These are phyloP conservation scores for Geosmithia flava DNA, from an alignment of 2,329 filamentous ascomycete species.

Conservation along the genomic window DNA sequence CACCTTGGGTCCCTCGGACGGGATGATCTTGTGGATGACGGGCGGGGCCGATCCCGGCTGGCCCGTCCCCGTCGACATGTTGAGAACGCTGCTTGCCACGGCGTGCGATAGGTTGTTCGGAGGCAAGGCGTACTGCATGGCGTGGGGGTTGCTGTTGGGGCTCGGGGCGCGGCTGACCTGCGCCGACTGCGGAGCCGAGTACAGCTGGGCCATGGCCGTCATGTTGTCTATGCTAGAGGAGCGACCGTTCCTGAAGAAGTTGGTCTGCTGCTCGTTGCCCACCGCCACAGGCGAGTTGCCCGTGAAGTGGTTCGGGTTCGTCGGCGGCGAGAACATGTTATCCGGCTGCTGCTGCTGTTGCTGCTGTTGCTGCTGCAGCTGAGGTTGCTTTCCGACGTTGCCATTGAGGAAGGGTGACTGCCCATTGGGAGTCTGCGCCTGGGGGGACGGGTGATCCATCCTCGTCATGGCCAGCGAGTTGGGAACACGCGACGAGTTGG, in stretches of 20 bases:
- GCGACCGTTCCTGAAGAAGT: constrained; percentile 44
- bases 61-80: constrained; percentile 33
- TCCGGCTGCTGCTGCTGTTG: constrained; percentile 13
- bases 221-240: constrained; percentile 55
- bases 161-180: constrained; percentile 71
- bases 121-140: constrained; percentile 5
- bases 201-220: constrained; percentile 46
- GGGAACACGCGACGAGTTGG: constrained; percentile 52
- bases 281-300: constrained; percentile 56
- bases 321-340: background rate
- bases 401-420: constrained; percentile 7
- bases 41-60: constrained; percentile 29
- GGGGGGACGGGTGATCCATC: constrained; percentile 46
- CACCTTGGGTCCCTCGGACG: constrained; percentile 66
- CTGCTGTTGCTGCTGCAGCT: background rate
- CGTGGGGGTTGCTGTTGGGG: constrained; percentile 40
- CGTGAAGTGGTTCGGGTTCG: constrained; percentile 27
- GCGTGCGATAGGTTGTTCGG: constrained; percentile 33
- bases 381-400: constrained; percentile 6
- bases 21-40: constrained; percentile 73
- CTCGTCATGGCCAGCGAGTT: constrained; percentile 71
- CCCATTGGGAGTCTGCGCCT: background rate
- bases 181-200: constrained; percentile 59
- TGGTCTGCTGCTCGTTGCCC: constrained; percentile 38
- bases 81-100: constrained; percentile 35